Percentiles rank a stretch among this genome's conserved stretches.
phyloP scores from a whole-genome alignment of 257 asterid genomes.

The Haberlea rhodopensis region DNA sequence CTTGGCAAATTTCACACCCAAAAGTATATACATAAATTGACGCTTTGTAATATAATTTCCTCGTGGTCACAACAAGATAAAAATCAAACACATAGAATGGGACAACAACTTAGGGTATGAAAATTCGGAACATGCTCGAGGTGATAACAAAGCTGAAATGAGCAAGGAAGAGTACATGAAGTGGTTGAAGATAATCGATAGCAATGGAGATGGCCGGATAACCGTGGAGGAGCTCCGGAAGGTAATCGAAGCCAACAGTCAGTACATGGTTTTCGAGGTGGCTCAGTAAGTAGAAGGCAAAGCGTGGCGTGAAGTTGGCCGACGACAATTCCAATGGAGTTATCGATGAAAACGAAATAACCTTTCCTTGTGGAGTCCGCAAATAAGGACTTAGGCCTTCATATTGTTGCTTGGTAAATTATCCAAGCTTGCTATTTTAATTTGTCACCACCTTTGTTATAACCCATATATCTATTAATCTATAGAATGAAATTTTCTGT shows the following conservation, averaged over 20 bases:
- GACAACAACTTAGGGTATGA: too few species aligned
- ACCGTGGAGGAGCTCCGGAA: slow-evolving; percentile 35
- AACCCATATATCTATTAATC: too few species aligned
- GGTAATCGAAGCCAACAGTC: slow-evolving; percentile 34
- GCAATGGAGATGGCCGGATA: slow-evolving; percentile 30
- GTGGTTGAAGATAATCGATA: slow-evolving; percentile 43
- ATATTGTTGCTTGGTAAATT: slow-evolving; percentile 1
- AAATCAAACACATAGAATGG: not conserved
- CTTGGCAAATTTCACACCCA: too few species aligned
- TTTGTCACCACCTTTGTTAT: too few species aligned
- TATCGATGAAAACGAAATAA: slow-evolving; percentile 39
- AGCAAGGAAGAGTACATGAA: slow-evolving; percentile 41
- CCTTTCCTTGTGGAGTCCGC: slow-evolving; percentile 38
- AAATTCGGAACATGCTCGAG: not conserved
- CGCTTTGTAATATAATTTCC: too few species aligned
- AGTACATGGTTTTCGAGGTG: slow-evolving; percentile 7
- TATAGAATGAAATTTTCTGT: too few species aligned
- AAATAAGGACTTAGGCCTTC: slow-evolving; percentile 29
- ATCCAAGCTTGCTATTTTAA: not conserved
- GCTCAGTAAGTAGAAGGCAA: slow-evolving; percentile 32
- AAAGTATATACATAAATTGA: too few species aligned
- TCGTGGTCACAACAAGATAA: not conserved
- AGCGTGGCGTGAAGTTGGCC: slow-evolving; percentile 29
- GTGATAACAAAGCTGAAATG: slow-evolving; percentile 33
- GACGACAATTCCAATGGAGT: slow-evolving; percentile 33